Conservation (phyloP, 2,329 filamentous ascomycete genomes). For the Colletotrichum spaethianum region DNA sequence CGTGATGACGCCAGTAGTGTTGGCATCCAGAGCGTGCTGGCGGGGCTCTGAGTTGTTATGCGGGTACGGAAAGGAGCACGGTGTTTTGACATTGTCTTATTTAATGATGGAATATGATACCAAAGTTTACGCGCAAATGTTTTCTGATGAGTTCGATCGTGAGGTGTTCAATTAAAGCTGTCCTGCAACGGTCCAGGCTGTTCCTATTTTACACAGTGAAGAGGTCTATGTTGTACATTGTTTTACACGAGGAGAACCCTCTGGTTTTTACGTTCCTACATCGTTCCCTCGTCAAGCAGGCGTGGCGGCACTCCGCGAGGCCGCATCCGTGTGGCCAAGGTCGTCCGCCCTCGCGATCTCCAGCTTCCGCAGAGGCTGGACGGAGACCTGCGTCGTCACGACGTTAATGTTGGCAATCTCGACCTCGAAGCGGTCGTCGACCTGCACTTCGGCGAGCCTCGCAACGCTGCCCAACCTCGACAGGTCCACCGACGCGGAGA, state of each 20-base stretch:
- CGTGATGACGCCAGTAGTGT: conserved; percentile 86
- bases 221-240: background rate
- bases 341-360: background rate
- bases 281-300: background rate
- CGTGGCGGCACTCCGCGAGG: background rate
- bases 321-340: background rate
- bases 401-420: conserved; percentile 69
- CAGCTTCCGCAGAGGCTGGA: conserved; percentile 15
- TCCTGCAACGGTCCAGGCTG: conserved; percentile 1
- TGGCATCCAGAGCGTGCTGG: conserved; percentile 87
- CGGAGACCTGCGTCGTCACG: conserved; percentile 32
- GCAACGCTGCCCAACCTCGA: conserved; percentile 55
- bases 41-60: conserved; percentile 66
- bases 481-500: conserved; percentile 58
- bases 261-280: background rate
- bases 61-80: background rate
- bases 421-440: conserved; percentile 70
- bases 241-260: background rate
- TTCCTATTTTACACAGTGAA: conserved; percentile 1
- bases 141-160: background rate
- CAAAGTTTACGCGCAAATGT: conserved; percentile 8
- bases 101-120: conserved; percentile 38
- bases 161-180: background rate
- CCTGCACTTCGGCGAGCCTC: conserved; percentile 58
- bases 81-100: background rate